phyloP scores from a whole-genome alignment of 768 basidiomycete species.

The Trametes gibbosa region DNA sequence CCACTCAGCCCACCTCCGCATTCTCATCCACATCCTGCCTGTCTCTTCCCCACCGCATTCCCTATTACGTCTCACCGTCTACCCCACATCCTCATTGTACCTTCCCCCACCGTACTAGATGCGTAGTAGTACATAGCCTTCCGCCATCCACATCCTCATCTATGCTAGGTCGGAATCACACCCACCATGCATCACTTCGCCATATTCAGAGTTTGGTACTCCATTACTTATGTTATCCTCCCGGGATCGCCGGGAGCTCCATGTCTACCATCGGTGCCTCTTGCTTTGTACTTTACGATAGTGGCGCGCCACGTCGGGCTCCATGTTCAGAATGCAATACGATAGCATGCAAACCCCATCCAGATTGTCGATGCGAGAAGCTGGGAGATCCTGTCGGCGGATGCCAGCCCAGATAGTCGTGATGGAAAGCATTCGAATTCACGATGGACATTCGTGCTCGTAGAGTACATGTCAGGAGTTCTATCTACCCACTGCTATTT shows the following conservation, averaged over 20 bases:
- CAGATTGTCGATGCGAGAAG: not conserved
- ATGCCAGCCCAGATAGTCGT: too few relatives aligned
- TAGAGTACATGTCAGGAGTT: constrained; percentile 6
- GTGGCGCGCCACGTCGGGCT: constrained; percentile 7
- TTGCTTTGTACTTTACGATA: constrained; percentile 21
- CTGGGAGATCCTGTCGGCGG: too few relatives aligned
- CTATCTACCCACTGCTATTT: not conserved
- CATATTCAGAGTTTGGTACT: constrained; percentile 3
- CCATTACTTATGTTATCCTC: constrained; percentile 9
- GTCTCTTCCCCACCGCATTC: not conserved
- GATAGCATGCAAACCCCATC: not conserved
- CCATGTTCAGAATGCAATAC: constrained; percentile 10
- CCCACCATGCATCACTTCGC: constrained; percentile 1
- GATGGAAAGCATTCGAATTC: not conserved
- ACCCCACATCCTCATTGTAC: too few relatives aligned
- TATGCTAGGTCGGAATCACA: constrained; percentile 1
- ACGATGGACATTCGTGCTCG: not conserved
- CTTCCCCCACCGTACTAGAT: constrained; percentile 8
- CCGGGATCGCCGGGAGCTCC: constrained; percentile 2
- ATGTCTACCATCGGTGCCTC: constrained; percentile 19
- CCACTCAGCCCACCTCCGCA: not conserved
- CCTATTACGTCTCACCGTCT: not conserved
- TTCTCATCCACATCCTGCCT: not conserved
- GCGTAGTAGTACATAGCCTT: constrained; percentile 10
- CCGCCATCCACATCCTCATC: not conserved